These are phyloP conservation scores for Begonia masoniana DNA, from an alignment of 306 rosid species.

Conservation along the genomic window DNA sequence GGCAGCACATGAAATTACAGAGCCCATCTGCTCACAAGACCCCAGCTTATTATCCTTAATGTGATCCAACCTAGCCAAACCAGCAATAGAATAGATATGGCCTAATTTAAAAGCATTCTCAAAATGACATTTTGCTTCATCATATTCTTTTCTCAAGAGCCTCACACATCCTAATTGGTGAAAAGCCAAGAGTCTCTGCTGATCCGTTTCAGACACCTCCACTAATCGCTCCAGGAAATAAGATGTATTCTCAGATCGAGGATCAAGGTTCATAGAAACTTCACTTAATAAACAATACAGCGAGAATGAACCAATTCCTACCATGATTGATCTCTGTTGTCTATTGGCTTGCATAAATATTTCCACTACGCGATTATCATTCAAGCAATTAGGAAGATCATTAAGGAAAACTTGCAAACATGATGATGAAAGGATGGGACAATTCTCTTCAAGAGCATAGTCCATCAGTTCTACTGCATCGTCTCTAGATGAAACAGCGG, in stretches of 20 bases:
- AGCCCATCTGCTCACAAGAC: conserved; percentile 60
- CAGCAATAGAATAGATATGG: conserved; percentile 67
- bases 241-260: conserved; percentile 54
- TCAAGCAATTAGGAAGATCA: conserved; percentile 59
- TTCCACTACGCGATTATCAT: conserved; percentile 47
- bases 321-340: conserved; percentile 52
- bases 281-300: conserved; percentile 77
- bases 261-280: conserved; percentile 58
- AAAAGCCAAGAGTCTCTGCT: conserved; percentile 50
- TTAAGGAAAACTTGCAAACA: conserved; percentile 71
- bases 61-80: conserved; percentile 58
- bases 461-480: conserved; percentile 83
- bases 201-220: conserved; percentile 53
- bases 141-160: conserved; percentile 65
- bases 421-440: conserved; percentile 59
- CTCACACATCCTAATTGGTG: conserved; percentile 72
- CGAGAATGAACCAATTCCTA: conserved; percentile 58
- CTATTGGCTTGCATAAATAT: conserved; percentile 48
- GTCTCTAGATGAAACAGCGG: conserved; percentile 48
- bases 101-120: conserved; percentile 69
- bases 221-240: conserved; percentile 54
- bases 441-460: conserved; percentile 58
- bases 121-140: conserved; percentile 49
- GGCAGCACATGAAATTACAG: conserved; percentile 36
- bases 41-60: conserved; percentile 47